Conservation (phyloP, 352 stramenopile species). For the Plasmopara viticola region DNA sequence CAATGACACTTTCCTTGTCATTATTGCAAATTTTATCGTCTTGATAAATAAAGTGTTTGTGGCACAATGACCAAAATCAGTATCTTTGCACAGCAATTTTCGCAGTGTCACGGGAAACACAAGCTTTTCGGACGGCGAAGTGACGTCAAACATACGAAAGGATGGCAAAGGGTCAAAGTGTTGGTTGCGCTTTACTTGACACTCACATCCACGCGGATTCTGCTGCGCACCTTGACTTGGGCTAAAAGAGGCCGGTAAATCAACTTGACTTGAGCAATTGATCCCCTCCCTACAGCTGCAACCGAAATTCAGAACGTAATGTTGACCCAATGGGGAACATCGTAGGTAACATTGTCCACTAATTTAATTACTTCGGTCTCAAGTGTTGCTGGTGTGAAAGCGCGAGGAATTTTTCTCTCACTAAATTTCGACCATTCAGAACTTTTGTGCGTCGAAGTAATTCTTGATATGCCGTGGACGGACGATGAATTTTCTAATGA, state of each 20-base stretch:
- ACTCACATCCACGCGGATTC: slow-evolving; percentile 36
- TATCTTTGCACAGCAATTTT: slow-evolving; percentile 37
- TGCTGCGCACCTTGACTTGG: slow-evolving; percentile 4
- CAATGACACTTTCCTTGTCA: slow-evolving; percentile 2
- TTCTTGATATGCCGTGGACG: slow-evolving; percentile 8
- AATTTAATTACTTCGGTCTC: background rate
- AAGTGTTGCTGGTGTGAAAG: slow-evolving; percentile 7
- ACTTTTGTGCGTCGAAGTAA: slow-evolving; percentile 20
- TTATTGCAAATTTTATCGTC: slow-evolving; percentile 5
- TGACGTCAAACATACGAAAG: slow-evolving; percentile 75
- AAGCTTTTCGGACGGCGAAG: slow-evolving; percentile 37
- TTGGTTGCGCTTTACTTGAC: slow-evolving; percentile 34
- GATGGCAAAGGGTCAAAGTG: slow-evolving; percentile 53
- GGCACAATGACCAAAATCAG: slow-evolving; percentile 3
- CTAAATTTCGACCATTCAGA: slow-evolving; percentile 17
- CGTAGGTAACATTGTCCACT: slow-evolving; percentile 44
- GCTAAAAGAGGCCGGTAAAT: background rate
- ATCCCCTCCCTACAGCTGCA: slow-evolving; percentile 35
- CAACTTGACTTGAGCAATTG: background rate
- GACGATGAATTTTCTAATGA: slow-evolving; percentile 15
- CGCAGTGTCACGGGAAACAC: slow-evolving; percentile 45
- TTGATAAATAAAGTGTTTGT: slow-evolving; percentile 1
- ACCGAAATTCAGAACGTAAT: slow-evolving; percentile 84
- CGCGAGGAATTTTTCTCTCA: slow-evolving; percentile 8
- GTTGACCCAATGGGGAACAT: slow-evolving; percentile 94